These are phyloP conservation scores for Zygotorulaspora florentina DNA, from an alignment of 805 yeast genomes.

Conservation along the genomic window DNA sequence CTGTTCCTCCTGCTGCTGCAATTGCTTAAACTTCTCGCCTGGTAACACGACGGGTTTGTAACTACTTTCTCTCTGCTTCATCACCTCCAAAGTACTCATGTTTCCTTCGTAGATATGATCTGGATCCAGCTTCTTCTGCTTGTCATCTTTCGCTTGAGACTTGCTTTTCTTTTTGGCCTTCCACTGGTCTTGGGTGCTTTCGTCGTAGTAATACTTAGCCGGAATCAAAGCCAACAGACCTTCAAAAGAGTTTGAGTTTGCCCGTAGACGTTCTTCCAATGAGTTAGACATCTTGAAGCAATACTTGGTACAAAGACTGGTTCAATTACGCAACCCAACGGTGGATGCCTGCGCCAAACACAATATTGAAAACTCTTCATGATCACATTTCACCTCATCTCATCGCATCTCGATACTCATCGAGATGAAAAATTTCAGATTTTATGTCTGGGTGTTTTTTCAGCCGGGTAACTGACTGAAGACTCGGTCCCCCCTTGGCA, in stretches of 20 bases:
- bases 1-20: constrained; percentile 13
- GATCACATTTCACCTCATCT: constrained; percentile 12
- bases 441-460: not conserved
- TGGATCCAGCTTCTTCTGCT: constrained; percentile 75
- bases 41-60: constrained; percentile 47
- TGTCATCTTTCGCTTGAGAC: constrained; percentile 55
- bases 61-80: constrained; percentile 48
- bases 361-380: not conserved
- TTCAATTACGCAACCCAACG: no score
- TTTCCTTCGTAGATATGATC: constrained; percentile 44
- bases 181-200: constrained; percentile 88
- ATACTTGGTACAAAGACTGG: not conserved
- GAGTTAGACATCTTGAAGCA: constrained; percentile 47
- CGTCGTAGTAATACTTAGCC: constrained; percentile 90
- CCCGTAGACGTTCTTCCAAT: constrained; percentile 70
- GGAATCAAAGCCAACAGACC: constrained; percentile 89
- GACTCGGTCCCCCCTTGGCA: no score
- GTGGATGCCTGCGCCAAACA: no score
- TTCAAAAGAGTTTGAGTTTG: constrained; percentile 77
- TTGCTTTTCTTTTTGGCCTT: constrained; percentile 72
- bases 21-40: constrained; percentile 31
- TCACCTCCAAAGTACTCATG: constrained; percentile 56
- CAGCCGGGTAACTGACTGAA: not conserved
- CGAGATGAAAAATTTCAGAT: constrained; percentile 1
- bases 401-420: constrained; percentile 8